phyloP scores from a whole-genome alignment of 1,284 basidiomycete genomes.

The Lentinula novae-zelandiae region DNA sequence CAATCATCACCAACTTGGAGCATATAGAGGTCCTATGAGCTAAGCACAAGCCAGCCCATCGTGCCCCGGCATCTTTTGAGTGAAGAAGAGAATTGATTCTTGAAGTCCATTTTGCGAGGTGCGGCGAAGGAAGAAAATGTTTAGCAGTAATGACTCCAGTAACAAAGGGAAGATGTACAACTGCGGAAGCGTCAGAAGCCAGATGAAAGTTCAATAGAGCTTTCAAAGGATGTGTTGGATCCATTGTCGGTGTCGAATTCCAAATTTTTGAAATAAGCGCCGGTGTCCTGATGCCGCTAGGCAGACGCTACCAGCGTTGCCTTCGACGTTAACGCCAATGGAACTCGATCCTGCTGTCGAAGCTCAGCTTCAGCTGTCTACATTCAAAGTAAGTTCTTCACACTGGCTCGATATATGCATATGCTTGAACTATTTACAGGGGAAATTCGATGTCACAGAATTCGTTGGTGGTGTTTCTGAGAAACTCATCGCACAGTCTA shows the following conservation, averaged over 20 bases:
- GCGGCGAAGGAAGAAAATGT: conserved; percentile 53
- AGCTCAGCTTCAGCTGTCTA: conserved; percentile 59
- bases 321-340: not conserved
- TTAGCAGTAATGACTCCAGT: conserved; percentile 48
- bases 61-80: conserved; percentile 64
- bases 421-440: conserved; percentile 38
- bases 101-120: conserved; percentile 68
- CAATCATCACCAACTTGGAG: conserved; percentile 58
- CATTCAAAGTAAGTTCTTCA: conserved; percentile 53
- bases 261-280: conserved; percentile 4
- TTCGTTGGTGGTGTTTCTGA: conserved; percentile 86
- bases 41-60: conserved; percentile 74
- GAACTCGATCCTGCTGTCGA: conserved; percentile 13
- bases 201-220: conserved; percentile 67
- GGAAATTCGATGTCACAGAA: conserved; percentile 89
- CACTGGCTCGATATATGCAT: not conserved
- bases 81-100: conserved; percentile 69
- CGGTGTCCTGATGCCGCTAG: not conserved
- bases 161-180: conserved; percentile 54
- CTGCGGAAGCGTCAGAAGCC: conserved; percentile 58
- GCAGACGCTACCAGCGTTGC: not conserved
- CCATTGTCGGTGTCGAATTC: conserved; percentile 3
- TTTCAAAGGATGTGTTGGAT: conserved; percentile 48
- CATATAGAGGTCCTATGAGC: conserved; percentile 59
- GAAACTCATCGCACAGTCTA: conserved; percentile 81